Base-by-base conservation (phyloP, 306 rosid species). In the Cercis canadensis region DNA sequence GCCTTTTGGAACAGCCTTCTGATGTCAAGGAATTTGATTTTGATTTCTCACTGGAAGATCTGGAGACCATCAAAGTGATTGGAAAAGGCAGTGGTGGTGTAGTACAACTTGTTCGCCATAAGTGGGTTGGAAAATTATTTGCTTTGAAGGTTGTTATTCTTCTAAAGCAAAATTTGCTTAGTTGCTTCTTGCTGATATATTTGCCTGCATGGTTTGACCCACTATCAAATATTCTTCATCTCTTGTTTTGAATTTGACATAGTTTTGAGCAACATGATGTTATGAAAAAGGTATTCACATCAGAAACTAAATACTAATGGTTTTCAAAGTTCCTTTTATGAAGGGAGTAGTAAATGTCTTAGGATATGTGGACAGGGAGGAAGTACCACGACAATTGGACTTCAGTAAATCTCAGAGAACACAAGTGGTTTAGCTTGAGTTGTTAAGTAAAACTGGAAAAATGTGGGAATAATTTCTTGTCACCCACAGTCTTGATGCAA, bases 31-130 rank as follows among this genome's bases (percentile, higher is more conserved):
- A 91, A 59, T 84, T 86, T 12, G 87, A 87, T 64, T 80, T 75
- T 8, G 90, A 95, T 68, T 79, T 95, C 83, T 81, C 90, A 0
- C 82, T 87, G 80, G 99, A 89, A 49, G 99, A 91, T 67, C 86
- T 95, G 36, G 99, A 95, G 84, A 86, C 96, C 49, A 61, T 91
- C 71, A 94, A 90, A 78, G 97, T 91, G 46, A 91, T 94, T 50
- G 98, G 98, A 43, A 94, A 94, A 68, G 98, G 97, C 51, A 91
- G 97, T 47, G 99, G 99, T 4, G 99, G 97, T 31, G 96, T 95
- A 17, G 99, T 95, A 9, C 99, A 95, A 74, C 97, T 95, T 55
- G 99, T 91, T 82, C 97, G 87, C 58, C 99, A 91, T 75, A 95
- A 95, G 79, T 95, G 99, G 99, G 84, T 82, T 12, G 96, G 99